Evolutionary conservation across 176 grass and related monocot genomes (phyloP), one percentile per base, ranked within the genome.

Genomic region (Carex kokanica): DNA sequence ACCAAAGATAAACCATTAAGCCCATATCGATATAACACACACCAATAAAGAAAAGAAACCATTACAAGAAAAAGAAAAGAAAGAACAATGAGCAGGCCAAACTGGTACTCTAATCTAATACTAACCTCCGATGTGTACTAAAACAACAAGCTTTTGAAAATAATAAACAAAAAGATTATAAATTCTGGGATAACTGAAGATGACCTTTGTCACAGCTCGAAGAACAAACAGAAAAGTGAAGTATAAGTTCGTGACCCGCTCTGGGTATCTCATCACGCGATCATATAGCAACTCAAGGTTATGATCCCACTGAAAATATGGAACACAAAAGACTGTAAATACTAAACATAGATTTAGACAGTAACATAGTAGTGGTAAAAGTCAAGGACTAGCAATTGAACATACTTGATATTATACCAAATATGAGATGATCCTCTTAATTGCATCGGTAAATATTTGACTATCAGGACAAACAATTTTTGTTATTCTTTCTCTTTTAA

Each of bases 201-300:
- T 41, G 36, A 99, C 96, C 93, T 99, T 99, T 81, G 93, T 95
- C 43, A 95, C 91, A 2, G 96, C 93, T n/a, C 93, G 88, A 90
- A 95, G 93, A 89, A 99, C 91, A 90, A 99, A 95, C 3, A 99
- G 89, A 86, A 88, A 95, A 7, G 89, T 92, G 77, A 99, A 99
- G 60, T 99, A 99, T 20, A 99, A 79, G 81, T 99, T 99, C 68
- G 83, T 70, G 12, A 99, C 93, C 43, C 88, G 93, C 36, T 99
- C 96, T 13, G 93, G 93, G 61, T 95, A 91, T 81, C 84, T 91
- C 86, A 95, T 77, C 54, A 99, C 93, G 77, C 96, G 91, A 64
- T 93, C 91, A 92, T 95, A 93, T 70, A 99, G 14, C 85, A 99
- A 83, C 1, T 89, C 64, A 80, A 95, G 80, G 87, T 99, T 95